Evolutionary conservation across 768 basidiomycete species (phyloP).

Genomic region (Lentinula sp.): DNA sequence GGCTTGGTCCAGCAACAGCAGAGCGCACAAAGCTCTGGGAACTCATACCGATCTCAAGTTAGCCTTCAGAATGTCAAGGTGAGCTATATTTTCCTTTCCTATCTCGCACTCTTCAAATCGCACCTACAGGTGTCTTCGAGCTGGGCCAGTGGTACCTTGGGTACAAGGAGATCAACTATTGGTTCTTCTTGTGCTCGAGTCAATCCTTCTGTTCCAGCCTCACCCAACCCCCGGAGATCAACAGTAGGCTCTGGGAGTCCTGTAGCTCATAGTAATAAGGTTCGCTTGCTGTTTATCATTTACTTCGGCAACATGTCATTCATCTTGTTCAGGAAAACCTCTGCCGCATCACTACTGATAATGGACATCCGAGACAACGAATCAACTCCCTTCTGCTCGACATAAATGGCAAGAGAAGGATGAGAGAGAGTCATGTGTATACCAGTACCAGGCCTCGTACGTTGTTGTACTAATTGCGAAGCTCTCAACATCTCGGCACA

Average conservation of each 20-base stretch:
- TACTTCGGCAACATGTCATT: background rate
- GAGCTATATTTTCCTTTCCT: background rate
- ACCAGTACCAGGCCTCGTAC: background rate
- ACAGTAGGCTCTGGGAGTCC: background rate
- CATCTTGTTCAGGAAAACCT: background rate
- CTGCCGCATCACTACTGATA: background rate
- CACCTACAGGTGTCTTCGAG: background rate
- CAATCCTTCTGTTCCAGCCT: background rate
- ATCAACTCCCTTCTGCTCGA: background rate
- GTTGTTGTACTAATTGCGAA: too few species aligned
- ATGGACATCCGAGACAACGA: background rate
- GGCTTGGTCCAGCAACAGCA: background rate
- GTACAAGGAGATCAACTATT: background rate
- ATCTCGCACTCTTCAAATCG: background rate
- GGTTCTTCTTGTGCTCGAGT: background rate
- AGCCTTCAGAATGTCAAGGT: background rate
- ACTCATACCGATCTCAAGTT: background rate
- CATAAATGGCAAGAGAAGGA: background rate
- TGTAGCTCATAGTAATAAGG: background rate
- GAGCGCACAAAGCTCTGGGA: background rate
- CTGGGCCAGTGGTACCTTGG: background rate
- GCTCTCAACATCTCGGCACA: too few species aligned
- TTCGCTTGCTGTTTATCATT: background rate
- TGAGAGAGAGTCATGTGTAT: background rate
- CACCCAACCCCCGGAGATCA: background rate